These are phyloP conservation scores for Neoarthrinium moseri DNA, from an alignment of 2,329 filamentous ascomycete species.

Conservation along the genomic window DNA sequence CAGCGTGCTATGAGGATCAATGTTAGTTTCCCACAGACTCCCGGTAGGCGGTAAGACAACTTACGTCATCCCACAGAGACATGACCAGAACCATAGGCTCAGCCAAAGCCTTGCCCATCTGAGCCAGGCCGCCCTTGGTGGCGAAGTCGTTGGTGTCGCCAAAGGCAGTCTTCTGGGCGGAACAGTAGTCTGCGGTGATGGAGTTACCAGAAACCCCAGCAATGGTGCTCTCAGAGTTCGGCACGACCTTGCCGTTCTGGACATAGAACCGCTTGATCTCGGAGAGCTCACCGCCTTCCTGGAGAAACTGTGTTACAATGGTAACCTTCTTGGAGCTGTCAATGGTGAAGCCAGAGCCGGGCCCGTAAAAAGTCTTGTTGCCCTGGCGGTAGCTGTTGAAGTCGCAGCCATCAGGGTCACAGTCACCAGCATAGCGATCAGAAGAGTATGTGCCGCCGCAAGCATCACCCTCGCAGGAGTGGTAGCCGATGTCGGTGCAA, in stretches of 20 bases:
- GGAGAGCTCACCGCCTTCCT: constrained; percentile 41
- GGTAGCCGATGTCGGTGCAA: constrained; percentile 46
- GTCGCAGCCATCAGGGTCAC: constrained; percentile 65
- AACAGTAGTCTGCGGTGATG: constrained; percentile 56
- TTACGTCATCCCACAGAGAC: constrained; percentile 55
- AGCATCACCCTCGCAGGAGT: constrained; percentile 41
- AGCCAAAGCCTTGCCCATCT: constrained; percentile 50
- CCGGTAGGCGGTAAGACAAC: too few species aligned
- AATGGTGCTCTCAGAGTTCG: constrained; percentile 34
- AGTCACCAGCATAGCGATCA: constrained; percentile 55
- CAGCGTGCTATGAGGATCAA: constrained; percentile 11
- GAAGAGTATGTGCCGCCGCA: constrained; percentile 47
- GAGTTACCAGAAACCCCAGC: constrained; percentile 26
- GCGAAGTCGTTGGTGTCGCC: constrained; percentile 50
- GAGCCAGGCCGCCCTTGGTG: constrained; percentile 48
- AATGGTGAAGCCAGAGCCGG: constrained; percentile 48
- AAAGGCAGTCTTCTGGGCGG: constrained; percentile 51
- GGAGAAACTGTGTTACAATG: constrained; percentile 59
- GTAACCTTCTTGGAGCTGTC: constrained; percentile 56
- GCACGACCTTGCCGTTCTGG: constrained; percentile 50
- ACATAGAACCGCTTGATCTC: constrained; percentile 60
- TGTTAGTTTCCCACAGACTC: too few species aligned
- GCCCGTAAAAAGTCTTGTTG: constrained; percentile 56
- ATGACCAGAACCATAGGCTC: constrained; percentile 62
- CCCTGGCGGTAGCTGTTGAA: constrained; percentile 65